phyloP scores from a whole-genome alignment of 352 stramenopile genomes.

The Pythium rhizo-oryzae region DNA sequence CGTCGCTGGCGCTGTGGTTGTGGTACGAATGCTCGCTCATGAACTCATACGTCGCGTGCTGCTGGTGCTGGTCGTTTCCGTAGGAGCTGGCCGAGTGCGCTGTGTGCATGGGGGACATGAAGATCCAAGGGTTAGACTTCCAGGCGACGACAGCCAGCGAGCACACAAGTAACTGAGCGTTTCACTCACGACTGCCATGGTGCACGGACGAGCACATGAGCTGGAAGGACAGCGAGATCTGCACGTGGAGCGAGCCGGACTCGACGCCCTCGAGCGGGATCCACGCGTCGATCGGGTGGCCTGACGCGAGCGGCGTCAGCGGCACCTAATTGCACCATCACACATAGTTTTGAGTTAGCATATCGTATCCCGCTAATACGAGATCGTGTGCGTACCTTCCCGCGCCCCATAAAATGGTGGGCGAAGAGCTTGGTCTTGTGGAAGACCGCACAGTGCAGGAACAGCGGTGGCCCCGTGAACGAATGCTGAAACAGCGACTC shows the following conservation, averaged over 20 bases:
- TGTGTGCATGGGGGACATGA: constrained; percentile 40
- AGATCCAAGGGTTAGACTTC: constrained; percentile 23
- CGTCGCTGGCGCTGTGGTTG: constrained; percentile 5
- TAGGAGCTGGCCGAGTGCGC: constrained; percentile 35
- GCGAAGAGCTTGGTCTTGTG: constrained; percentile 80
- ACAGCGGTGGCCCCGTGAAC: constrained; percentile 61
- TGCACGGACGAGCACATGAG: constrained; percentile 74
- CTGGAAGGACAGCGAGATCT: constrained; percentile 72
- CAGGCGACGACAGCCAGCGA: not conserved
- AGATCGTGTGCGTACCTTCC: constrained; percentile 58
- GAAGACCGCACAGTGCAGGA: constrained; percentile 65
- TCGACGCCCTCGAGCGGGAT: constrained; percentile 61
- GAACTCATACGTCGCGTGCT: constrained; percentile 15
- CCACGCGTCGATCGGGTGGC: constrained; percentile 71
- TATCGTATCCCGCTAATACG: too few relatives aligned
- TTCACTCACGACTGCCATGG: too few relatives aligned
- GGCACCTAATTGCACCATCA: constrained; percentile 40
- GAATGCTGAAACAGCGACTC: constrained; percentile 65
- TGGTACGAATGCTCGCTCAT: constrained; percentile 17
- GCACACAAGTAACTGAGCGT: too few relatives aligned
- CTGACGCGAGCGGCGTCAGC: constrained; percentile 56
- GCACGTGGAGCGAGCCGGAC: constrained; percentile 57
- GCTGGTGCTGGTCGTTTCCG: constrained; percentile 1
- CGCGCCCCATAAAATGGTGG: constrained; percentile 79
- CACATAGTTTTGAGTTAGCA: too few relatives aligned